phyloP scores from a whole-genome alignment of 2,329 filamentous ascomycete genomes.

The Epichloe coenophiala region DNA sequence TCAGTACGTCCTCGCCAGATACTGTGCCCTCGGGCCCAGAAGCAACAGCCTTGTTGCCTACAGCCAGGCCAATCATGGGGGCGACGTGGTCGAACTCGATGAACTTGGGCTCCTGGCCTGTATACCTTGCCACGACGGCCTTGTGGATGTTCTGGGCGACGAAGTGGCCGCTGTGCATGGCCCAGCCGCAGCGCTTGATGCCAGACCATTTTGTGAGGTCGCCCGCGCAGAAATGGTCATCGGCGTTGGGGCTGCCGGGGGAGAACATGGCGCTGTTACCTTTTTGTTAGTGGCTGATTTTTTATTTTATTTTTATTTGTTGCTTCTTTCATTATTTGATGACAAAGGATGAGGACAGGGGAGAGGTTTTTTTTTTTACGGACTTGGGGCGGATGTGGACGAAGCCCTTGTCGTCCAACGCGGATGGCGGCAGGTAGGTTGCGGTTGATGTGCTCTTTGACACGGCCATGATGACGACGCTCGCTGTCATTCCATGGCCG shows the following conservation, averaged over 20 bases:
- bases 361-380: constrained; percentile 12
- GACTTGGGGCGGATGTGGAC: constrained; percentile 47
- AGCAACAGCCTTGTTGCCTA: constrained; percentile 55
- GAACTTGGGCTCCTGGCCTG: constrained; percentile 29
- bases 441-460: constrained; percentile 50
- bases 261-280: constrained; percentile 25
- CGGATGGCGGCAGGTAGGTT: constrained; percentile 42
- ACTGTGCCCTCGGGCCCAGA: constrained; percentile 46
- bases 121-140: constrained; percentile 33
- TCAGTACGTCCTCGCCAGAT: constrained; percentile 48
- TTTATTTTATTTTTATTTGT: no score
- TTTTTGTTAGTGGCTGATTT: background rate
- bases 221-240: constrained; percentile 53
- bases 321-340: no score
- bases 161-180: constrained; percentile 59
- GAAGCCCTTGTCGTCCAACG: constrained; percentile 52
- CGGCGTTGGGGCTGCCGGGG: constrained; percentile 38
- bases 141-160: constrained; percentile 56
- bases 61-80: constrained; percentile 56
- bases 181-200: constrained; percentile 66
- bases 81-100: constrained; percentile 39
- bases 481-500: constrained; percentile 44
- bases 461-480: constrained; percentile 56
- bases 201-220: constrained; percentile 61
- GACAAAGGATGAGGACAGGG: no score